Conservation (phyloP, 257 asterid species). For the Solanum raphanifolium region DNA sequence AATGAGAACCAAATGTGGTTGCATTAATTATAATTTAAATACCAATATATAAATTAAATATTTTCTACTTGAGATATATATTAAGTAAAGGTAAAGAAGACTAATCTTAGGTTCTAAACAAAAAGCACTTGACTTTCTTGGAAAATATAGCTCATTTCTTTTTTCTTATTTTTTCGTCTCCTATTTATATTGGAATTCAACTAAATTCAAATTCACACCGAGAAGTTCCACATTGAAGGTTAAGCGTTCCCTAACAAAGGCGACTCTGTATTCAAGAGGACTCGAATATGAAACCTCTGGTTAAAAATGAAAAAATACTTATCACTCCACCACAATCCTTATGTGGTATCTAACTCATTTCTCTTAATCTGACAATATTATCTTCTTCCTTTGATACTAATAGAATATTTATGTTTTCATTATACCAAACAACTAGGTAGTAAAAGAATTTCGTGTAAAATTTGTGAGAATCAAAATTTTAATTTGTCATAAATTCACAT, state of each 20-base stretch:
- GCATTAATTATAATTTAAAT: no score
- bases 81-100: not conserved
- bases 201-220: no score
- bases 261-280: not conserved
- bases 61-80: not conserved
- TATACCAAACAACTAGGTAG: not conserved
- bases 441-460: not conserved
- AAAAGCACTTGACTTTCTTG: not conserved
- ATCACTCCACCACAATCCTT: no score
- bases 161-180: no score
- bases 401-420: not conserved
- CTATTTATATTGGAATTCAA: no score
- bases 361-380: no score
- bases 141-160: not conserved
- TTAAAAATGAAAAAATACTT: no score
- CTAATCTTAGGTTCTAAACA: not conserved
- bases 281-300: not conserved
- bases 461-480: not conserved
- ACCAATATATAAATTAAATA: not conserved
- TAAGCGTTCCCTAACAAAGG: no score
- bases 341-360: no score
- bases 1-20: not conserved
- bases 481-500: not conserved
- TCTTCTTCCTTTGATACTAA: not conserved
- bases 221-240: no score